Percentiles rank a stretch among this genome's conserved stretches.
phyloP scores from a whole-genome alignment of 257 asterid genomes.

The Plantago elongata region DNA sequence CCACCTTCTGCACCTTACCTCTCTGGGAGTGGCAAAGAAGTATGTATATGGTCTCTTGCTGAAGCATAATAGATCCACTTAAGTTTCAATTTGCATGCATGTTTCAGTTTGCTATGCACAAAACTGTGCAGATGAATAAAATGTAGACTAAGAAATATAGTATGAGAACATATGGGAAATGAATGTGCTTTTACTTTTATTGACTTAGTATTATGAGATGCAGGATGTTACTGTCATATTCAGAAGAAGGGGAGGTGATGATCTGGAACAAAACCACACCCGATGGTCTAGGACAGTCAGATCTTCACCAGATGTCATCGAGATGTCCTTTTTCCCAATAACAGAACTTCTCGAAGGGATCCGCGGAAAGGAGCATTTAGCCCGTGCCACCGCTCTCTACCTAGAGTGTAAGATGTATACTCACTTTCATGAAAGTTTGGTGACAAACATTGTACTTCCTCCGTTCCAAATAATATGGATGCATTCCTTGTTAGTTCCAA shows the following conservation, averaged over 20 bases:
- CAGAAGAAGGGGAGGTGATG: slow-evolving; percentile 90
- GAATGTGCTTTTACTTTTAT: not conserved
- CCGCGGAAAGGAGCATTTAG: slow-evolving; percentile 56
- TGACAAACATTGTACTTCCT: not conserved
- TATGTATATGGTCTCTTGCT: slow-evolving; percentile 23
- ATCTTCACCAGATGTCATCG: slow-evolving; percentile 82
- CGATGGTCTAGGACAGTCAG: slow-evolving; percentile 66
- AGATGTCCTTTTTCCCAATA: slow-evolving; percentile 70
- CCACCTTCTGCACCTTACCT: slow-evolving; percentile 63
- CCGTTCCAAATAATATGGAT: no score
- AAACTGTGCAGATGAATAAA: no score
- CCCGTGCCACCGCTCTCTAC: slow-evolving; percentile 69
- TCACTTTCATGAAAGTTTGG: not conserved
- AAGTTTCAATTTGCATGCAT: no score
- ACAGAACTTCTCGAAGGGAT: slow-evolving; percentile 70
- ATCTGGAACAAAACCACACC: slow-evolving; percentile 74
- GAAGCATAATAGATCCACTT: no score
- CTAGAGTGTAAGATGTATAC: slow-evolving; percentile 55
- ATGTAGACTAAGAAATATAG: no score
- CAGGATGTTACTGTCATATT: slow-evolving; percentile 84
- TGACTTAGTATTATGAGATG: slow-evolving; percentile 20
- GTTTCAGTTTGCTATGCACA: no score
- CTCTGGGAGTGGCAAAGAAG: slow-evolving; percentile 78
- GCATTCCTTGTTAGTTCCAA: no score
- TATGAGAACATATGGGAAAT: no score